Percentiles rank a stretch among this genome's conserved stretches.
These are phyloP conservation scores for Penicillium verrucosum DNA, from an alignment of 2,329 filamentous ascomycete genomes.

Conservation along the genomic window DNA sequence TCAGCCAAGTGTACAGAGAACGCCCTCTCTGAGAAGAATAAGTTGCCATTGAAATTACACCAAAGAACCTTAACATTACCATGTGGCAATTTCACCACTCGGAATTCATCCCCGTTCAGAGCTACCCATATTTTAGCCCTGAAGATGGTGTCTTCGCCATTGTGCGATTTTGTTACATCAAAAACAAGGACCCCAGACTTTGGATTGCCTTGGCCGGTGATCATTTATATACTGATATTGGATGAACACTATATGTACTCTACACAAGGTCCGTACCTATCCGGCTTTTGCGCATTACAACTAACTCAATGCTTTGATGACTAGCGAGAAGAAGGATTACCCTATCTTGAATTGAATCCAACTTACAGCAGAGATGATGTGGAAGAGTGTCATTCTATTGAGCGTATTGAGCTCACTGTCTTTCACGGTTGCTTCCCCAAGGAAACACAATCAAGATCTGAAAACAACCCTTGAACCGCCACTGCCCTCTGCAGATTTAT, in stretches of 20 bases:
- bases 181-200: neutral
- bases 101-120: slow-evolving; percentile 4
- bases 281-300: neutral
- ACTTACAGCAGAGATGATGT: slow-evolving; percentile 11
- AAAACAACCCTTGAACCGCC: neutral
- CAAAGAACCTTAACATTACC: neutral
- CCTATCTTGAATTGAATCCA: neutral
- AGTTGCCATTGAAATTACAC: neutral
- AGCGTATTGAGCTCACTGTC: slow-evolving; percentile 18
- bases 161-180: neutral
- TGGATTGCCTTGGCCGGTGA: neutral
- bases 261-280: neutral
- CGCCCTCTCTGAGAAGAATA: neutral
- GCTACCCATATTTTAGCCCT: neutral
- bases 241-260: neutral
- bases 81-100: neutral
- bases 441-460: neutral
- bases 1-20: neutral
- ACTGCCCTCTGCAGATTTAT: neutral
- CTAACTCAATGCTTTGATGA: neutral
- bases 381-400: slow-evolving; percentile 12
- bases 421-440: slow-evolving; percentile 16
- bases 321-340: neutral
- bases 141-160: neutral
- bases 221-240: neutral